A percentile compares a stretch with the other conserved stretches of the same genome.
These are phyloP conservation scores for Umbelopsis sp. DNA, from an alignment of 371 early-diverging fungal species.

Conservation along the genomic window DNA sequence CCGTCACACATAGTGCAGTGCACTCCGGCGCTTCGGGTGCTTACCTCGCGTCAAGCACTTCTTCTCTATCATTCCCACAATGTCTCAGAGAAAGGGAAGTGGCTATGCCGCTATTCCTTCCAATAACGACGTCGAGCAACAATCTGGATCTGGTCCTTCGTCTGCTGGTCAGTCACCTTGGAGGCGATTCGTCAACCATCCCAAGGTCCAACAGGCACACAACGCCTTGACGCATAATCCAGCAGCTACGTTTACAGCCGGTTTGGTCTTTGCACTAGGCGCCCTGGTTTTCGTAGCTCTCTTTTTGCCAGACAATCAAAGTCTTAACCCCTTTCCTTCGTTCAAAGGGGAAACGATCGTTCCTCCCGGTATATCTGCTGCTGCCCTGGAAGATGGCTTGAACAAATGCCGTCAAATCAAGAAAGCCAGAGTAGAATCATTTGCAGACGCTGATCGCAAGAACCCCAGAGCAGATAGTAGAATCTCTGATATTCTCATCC, in stretches of 20 bases:
- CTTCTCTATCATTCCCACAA: constrained; percentile 2
- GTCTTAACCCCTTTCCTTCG: constrained; percentile 3
- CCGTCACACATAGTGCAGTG: background rate
- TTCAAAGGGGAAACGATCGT: background rate
- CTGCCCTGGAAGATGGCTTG: constrained; percentile 26
- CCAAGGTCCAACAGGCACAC: background rate
- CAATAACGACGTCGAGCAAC: constrained; percentile 8
- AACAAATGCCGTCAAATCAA: constrained; percentile 24
- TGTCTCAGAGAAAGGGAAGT: constrained; percentile 19
- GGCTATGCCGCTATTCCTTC: constrained; percentile 9
- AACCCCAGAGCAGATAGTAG: constrained; percentile 23
- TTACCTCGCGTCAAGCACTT: background rate
- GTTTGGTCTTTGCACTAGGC: background rate
- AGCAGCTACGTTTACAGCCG: background rate
- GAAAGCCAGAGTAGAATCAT: constrained; percentile 7
- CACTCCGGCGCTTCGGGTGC: constrained; percentile 8
- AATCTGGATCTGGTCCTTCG: background rate
- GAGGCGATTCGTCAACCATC: constrained; percentile 1
- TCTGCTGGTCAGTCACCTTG: constrained; percentile 1
- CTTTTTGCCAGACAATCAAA: background rate
- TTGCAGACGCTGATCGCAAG: constrained; percentile 23
- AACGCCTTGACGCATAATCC: constrained; percentile 3
- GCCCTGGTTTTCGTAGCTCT: constrained; percentile 3
- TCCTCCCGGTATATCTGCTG: constrained; percentile 26
- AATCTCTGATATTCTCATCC: constrained; percentile 38